These are phyloP conservation scores for Massarina eburnea DNA, from an alignment of 2,329 filamentous ascomycete genomes.

Conservation along the genomic window DNA sequence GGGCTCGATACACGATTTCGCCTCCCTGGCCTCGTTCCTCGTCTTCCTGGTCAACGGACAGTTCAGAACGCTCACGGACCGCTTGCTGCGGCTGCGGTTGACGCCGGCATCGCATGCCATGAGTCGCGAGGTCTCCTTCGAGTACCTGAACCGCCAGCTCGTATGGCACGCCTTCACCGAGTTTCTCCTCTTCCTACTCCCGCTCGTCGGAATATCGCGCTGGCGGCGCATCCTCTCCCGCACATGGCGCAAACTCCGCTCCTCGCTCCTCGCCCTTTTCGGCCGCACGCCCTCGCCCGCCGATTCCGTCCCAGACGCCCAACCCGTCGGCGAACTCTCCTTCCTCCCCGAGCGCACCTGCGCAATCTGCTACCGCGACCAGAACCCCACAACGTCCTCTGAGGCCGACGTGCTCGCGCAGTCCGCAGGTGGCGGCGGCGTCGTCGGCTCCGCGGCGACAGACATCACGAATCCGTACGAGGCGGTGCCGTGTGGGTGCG, in stretches of 20 bases:
- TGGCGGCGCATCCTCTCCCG: constrained; percentile 90
- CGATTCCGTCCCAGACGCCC: constrained; percentile 44
- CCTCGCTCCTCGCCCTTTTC: constrained; percentile 52
- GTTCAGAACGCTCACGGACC: constrained; percentile 88
- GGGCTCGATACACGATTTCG: constrained; percentile 75
- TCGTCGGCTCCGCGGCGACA: constrained; percentile 84
- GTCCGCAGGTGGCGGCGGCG: constrained; percentile 66
- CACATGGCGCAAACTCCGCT: constrained; percentile 79
- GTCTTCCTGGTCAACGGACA: constrained; percentile 88
- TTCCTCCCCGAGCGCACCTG: constrained; percentile 94
- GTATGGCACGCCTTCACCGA: constrained; percentile 99
- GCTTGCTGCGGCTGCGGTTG: constrained; percentile 79
- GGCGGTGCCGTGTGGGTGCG: constrained; percentile 81
- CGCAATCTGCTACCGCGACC: constrained; percentile 94
- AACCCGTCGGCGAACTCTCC: constrained; percentile 69
- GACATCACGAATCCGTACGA: constrained; percentile 98
- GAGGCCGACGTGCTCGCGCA: constrained; percentile 74
- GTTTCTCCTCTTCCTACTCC: constrained; percentile 95
- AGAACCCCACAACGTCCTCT: constrained; percentile 67
- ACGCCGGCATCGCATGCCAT: constrained; percentile 82
- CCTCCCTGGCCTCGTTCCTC: constrained; percentile 82
- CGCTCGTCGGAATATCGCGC: constrained; percentile 88
- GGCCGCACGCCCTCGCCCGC: constrained; percentile 52
- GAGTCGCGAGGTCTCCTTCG: constrained; percentile 89
- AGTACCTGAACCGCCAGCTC: constrained; percentile 94